Evolutionary conservation across 768 basidiomycete species (phyloP), one percentile per base, ranked within the genome.

Genomic region (Lanmaoa pseudosensibilis): DNA sequence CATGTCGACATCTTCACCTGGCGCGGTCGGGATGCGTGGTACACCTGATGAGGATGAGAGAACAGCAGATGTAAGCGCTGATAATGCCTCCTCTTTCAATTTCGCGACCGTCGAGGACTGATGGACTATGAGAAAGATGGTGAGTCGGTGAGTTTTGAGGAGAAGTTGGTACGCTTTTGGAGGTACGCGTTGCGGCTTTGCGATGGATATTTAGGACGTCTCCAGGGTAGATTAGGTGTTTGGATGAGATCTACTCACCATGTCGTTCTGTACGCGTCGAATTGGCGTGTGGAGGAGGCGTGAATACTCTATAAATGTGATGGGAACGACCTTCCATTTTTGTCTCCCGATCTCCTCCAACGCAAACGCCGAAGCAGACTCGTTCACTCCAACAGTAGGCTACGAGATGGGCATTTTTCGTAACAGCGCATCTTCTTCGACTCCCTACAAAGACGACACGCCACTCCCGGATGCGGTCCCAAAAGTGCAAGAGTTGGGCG

Each of bases 401-500:
- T 12, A 77, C 75, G 60, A n/a, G n/a, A 86, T 86, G 82, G 81
- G 77, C 70, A 72, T 77, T 41, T 80, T 77, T 63, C 80, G 79
- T 61, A 72, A 77, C 61, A 80, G 82, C 60, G 73, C 80, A 50
- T 71, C 77, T 56, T 70, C 80, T 18, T 70, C 73, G 39, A 74
- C 75, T 60, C 81, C 81, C 23, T 86, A 83, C 73, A 79, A 78
- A 44, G 86, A 90, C 52, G 81, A 82, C 0, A 82, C 87, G 4
- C 86, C 88, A 2, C 79, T 87, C 56, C 87, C 90, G 0, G 75
- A 76, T 33, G 69, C 82, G 58, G 62, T 87, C 18, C 94, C 95
- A 34, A 86, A 84, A 67, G 92, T 98, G 37, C 79, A 84, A 57
- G 97, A 99, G 74, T 74, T 99, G 44, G 96, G 95, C 40, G 81